Conservation (phyloP, 2,329 filamentous ascomycete species). For the Simplicillium aogashimaense region DNA sequence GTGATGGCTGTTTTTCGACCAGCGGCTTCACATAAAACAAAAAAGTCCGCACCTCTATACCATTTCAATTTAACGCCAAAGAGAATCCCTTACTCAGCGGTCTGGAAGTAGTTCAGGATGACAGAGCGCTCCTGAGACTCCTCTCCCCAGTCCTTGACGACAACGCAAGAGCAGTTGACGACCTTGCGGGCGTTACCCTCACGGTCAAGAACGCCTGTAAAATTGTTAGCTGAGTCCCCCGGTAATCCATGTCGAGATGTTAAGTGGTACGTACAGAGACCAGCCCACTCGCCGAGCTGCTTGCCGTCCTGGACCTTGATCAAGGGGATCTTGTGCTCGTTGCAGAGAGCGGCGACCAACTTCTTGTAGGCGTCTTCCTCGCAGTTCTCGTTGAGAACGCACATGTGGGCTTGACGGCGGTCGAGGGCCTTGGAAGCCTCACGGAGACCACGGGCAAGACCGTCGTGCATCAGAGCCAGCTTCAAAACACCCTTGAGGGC, state of each 20-base stretch:
- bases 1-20: conserved; percentile 17
- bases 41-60: conserved; percentile 27
- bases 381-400: conserved; percentile 98
- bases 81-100: conserved; percentile 50
- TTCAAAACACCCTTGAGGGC: conserved; percentile 98
- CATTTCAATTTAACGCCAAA: conserved; percentile 23
- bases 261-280: conserved; percentile 71
- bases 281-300: conserved; percentile 99
- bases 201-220: conserved; percentile 86
- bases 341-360: conserved; percentile 96
- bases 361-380: conserved; percentile 99
- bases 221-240: conserved; percentile 20
- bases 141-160: conserved; percentile 99
- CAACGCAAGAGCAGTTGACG: conserved; percentile 99
- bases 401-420: conserved; percentile 98
- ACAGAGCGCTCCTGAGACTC: conserved; percentile 98
- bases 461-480: conserved; percentile 98
- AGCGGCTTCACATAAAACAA: conserved; percentile 19
- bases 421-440: conserved; percentile 99
- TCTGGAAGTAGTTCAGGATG: conserved; percentile 99
- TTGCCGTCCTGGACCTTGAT: conserved; percentile 99
- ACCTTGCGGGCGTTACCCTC: conserved; percentile 99
- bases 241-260: conserved; percentile 1
- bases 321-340: conserved; percentile 98
- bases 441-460: conserved; percentile 94